Conservation (phyloP, 129 eudicot genomes). For the Sambucus nigra region DNA sequence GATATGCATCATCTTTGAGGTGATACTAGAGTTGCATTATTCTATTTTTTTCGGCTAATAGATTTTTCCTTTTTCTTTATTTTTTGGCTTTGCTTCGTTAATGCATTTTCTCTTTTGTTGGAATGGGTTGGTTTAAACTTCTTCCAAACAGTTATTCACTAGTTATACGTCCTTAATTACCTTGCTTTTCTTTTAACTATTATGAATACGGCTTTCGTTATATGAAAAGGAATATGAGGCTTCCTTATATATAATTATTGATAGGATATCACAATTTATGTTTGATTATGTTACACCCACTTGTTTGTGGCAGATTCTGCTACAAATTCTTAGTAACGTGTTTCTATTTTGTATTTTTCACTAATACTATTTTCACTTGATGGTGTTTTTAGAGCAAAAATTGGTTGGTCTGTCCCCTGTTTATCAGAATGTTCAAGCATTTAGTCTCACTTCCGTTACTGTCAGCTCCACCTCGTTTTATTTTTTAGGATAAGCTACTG, state of each 20-base stretch:
- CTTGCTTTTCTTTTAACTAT: background rate
- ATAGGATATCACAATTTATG: no score
- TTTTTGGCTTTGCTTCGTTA: slow-evolving; percentile 1
- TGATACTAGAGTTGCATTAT: background rate
- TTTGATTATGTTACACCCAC: no score
- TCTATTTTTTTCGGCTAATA: background rate
- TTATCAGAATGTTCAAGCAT: background rate
- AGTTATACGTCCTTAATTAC: background rate
- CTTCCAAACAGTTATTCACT: background rate
- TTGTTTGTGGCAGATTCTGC: no score
- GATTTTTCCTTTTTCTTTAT: no score
- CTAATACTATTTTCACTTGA: no score
- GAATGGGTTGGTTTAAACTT: background rate
- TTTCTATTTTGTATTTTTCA: no score
- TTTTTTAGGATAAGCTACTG: no score
- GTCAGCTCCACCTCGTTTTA: no score
- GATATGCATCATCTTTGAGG: background rate
- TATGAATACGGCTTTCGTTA: background rate
- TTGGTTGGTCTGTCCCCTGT: background rate
- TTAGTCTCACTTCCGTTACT: no score
- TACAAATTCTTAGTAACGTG: no score
- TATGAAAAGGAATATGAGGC: background rate
- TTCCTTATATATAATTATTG: no score
- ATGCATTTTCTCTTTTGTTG: background rate
- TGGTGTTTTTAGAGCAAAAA: no score